Evolutionary conservation across 1,284 basidiomycete genomes (phyloP), one percentile per base, ranked within the genome.

Genomic region (Papiliotrema nemorosa): DNA sequence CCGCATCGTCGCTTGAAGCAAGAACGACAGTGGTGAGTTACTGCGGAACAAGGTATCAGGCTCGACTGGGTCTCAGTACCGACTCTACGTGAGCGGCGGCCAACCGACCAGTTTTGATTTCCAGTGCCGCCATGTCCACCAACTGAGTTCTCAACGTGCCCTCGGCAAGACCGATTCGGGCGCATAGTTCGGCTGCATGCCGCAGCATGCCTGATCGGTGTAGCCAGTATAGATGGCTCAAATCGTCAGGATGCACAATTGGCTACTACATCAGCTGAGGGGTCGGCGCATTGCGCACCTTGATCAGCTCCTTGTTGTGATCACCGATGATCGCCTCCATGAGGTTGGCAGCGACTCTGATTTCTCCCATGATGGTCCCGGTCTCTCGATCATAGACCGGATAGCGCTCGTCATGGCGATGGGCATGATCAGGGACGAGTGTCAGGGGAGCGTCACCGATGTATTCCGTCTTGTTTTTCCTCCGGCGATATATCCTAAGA

Each of bases 11-110:
- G 64, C 47, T 42, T 69, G 64, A 16, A 69, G 55, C 4, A 56
- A 50, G 36, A 62, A 57, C 9, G 64, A 59, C 18, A 67, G 42
- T 1, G 64, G 64, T 7, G 66, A 63, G 25, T 61, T 64, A 16
- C 53, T 55, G 21, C 66, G 46, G 49, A 69, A 66, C 25, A 69
- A 52, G 4, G 63, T 69, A 5, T 50, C 53, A 12, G 58, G 59
- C 5, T 52, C 66, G 59, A 35, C 21, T 16, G 14, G 27, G 22
- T 45, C 10, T 43, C 29, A 50, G 29, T 29, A 20, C 7, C 33
- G 34, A 20, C 20, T 21, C 21, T 49, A 53, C 27, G 52, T 53
- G 5, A 47, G 31, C 6, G 41, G 42, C 16, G 34, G 47, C 2
- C 37, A 53, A 37, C 50, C 54, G 16, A 21, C 27, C 20, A 33